phyloP scores from a whole-genome alignment of 305 asterid species.

The Fraxinus greggii region DNA sequence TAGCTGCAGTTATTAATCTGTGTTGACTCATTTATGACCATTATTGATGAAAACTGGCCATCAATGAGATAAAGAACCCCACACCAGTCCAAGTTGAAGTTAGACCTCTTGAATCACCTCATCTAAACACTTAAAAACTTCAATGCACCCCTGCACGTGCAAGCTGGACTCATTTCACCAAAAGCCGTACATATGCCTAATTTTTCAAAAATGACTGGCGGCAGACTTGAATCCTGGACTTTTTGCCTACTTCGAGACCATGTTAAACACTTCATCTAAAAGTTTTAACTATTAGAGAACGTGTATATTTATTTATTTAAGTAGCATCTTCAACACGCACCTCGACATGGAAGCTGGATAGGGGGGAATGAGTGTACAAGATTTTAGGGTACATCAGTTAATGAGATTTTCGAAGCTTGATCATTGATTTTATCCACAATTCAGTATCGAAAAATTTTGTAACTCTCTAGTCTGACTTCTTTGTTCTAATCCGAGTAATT shows the following conservation, averaged over 20 bases:
- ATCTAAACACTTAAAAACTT: background rate
- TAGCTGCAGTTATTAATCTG: background rate
- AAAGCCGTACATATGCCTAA: background rate
- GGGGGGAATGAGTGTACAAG: background rate
- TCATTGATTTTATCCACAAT: background rate
- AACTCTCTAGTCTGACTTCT: background rate
- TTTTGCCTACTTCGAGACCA: background rate
- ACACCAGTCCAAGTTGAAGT: background rate
- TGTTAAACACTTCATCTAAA: background rate
- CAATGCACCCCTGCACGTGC: background rate
- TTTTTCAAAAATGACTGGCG: background rate
- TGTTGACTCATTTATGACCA: background rate
- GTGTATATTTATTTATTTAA: background rate
- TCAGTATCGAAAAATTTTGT: background rate
- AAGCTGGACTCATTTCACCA: background rate
- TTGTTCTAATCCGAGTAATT: background rate
- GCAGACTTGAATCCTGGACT: background rate
- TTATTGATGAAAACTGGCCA: background rate
- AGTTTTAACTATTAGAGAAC: background rate
- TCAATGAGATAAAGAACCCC: background rate
- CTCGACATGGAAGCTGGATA: background rate
- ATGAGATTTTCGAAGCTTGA: background rate
- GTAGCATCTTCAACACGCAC: background rate
- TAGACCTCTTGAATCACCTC: background rate
- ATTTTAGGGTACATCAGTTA: background rate